Base-by-base conservation (phyloP, 2,329 filamentous ascomycete genomes). In the Diaporthe vaccinii region DNA sequence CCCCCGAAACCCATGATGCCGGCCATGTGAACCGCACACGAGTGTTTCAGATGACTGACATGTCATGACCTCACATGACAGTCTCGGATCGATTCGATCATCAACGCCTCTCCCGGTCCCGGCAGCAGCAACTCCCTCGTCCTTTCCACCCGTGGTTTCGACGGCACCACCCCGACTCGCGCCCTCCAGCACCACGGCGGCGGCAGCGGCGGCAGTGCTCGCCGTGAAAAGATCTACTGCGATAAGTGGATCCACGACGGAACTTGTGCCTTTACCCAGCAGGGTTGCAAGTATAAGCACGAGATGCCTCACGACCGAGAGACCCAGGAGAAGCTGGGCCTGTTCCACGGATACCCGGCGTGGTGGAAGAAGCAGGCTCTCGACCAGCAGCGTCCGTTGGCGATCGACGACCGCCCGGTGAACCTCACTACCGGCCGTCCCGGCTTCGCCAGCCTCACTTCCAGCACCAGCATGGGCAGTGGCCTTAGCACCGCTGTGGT, bases 181-280 rank as follows among this genome's bases (percentile, higher is more conserved):
- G 5, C 51, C 22, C 20, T 61, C 46, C 58, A 59, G 28, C n/a
- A 17, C 8, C 44, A 41, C 17, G 51, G 20, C 8, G 39, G 39
- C 20, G 14, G 14, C 28, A 1, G 10, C 14, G 15, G 39, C 31
- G 12, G 57, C 6, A 79, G 78, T 7, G 84, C 84, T 8, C 91
- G 89, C 80, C 82, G 81, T 34, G 81, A 83, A 75, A 98, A 98
- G 82, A 86, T 93, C 34, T 98, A 93, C 83, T 98, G 95, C 84
- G 94, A 95, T 75, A 95, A 96, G 83, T 98, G 95, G 95, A 93
- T 98, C 73, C 92, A 94, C 79, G 93, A 94, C 75, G 95, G 95
- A 28, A 91, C 94, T 58, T 98, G 96, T 82, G 93, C 93, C 77
- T 98, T 95, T 82, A 92, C 90, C 4, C 94, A 97, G 82, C 93